Base-by-base conservation (phyloP, 1,139 yeast genomes). In the Sugiyamaella neomexicana region DNA sequence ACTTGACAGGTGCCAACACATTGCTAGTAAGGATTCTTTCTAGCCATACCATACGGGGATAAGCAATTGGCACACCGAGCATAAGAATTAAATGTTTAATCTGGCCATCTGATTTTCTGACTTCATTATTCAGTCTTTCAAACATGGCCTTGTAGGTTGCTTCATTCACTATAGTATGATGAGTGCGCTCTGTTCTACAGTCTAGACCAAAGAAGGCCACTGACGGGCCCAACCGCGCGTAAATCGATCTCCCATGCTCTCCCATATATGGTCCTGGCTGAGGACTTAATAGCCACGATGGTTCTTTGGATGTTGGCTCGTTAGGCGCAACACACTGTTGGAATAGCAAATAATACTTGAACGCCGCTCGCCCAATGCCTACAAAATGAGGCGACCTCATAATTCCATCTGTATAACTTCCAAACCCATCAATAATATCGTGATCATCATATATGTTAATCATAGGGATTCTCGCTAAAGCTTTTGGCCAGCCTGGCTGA, bases 391-490 rank as follows among this genome's bases (percentile, higher is more conserved):
- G 82, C 32, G 83, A 80, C 1, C 66, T 65, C 97, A 89, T 90
- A 46, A 96, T 88, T 1, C 71, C 58, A 60, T 89, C 88, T 47
- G 77, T 77, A 70, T 91, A 91, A 1, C 96, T 86, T 1, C 98
- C 99, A 72, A 83, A 93, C 2, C 98, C 99, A 68, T 91, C 99
- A 62, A 93, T 90, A 54, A 91, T 86, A 69, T 90, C 97, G 71
- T 91, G 97, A 54, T 75, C 78, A 69, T 93, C 98, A 72, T 75
- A 90, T 39, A 91, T 81, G 68, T 90, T 91, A 53, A 91, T 77
- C 50, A 85, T 79, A 8, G 99, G 98, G 61, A 93, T 90, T 54
- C 82, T 81, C 0, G 95, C 82, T 76, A 87, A 73, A 5, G 97
- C 87, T 45, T 80, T 69, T 1, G 97, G 95, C 65, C 83, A 85